A percentile compares a stretch with the other conserved stretches of the same genome.
phyloP scores from a whole-genome alignment of 805 yeast genomes.

The Candida boleticola region DNA sequence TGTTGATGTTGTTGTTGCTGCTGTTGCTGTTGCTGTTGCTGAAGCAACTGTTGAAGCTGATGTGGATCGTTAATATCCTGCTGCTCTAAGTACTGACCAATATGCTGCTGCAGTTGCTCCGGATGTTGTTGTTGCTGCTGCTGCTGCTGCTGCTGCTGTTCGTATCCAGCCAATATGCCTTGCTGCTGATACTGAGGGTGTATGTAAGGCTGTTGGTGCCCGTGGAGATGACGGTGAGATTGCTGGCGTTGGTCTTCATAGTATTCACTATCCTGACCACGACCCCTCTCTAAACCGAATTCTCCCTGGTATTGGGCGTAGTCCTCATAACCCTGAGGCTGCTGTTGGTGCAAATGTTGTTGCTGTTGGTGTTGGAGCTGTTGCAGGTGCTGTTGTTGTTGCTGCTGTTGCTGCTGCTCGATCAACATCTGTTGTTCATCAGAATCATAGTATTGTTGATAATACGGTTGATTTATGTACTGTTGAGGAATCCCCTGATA shows the following conservation, averaged over 20 bases:
- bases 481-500: constrained; percentile 40
- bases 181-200: not conserved
- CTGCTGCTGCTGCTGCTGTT: not conserved
- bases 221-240: not conserved
- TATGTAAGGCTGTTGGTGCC: not conserved
- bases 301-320: constrained; percentile 5
- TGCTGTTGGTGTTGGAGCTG: constrained; percentile 3
- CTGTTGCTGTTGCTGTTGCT: too few relatives aligned
- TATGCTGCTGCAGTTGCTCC: not conserved
- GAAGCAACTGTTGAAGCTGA: constrained; percentile 1
- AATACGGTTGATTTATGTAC: constrained; percentile 33
- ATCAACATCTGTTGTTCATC: not conserved
- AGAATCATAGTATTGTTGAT: constrained; percentile 26
- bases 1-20: constrained; percentile 8
- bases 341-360: constrained; percentile 9
- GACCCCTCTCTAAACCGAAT: not conserved
- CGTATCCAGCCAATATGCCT: not conserved
- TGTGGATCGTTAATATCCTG: not conserved
- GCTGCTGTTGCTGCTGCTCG: constrained; percentile 4
- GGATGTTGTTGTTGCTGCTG: not conserved
- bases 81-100: not conserved
- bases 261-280: not conserved
- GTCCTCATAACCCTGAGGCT: constrained; percentile 4
- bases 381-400: constrained; percentile 2
- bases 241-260: not conserved